Evolutionary conservation across 495 filamentous ascomycete species (phyloP).

Genomic region (Physcia stellaris): DNA sequence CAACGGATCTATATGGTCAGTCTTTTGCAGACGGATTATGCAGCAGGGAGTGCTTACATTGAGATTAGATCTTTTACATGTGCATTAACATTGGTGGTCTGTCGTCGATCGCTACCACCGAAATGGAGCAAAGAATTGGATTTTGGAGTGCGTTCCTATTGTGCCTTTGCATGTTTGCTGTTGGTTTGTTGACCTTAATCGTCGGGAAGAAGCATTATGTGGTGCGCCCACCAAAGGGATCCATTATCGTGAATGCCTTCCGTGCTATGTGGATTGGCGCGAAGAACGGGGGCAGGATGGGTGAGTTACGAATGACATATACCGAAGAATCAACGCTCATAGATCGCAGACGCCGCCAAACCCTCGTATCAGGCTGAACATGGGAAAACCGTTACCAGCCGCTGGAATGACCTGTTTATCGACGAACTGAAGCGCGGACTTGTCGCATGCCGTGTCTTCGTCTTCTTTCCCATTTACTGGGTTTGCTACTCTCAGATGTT

Average conservation of each 20-base stretch:
- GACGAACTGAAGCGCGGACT: constrained; percentile 46
- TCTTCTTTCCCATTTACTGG: constrained; percentile 44
- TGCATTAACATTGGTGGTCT: constrained; percentile 64
- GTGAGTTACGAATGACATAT: constrained; percentile 1
- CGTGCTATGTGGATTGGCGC: constrained; percentile 42
- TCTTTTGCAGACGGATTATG: not conserved
- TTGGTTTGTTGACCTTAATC: constrained; percentile 36
- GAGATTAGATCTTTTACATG: constrained; percentile 44
- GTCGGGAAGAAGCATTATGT: constrained; percentile 42
- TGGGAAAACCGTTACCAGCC: constrained; percentile 21
- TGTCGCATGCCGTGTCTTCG: constrained; percentile 43
- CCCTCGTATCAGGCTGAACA: constrained; percentile 37
- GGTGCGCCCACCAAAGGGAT: constrained; percentile 44
- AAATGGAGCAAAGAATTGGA: constrained; percentile 49
- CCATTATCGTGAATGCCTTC: constrained; percentile 44
- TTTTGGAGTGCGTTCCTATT: constrained; percentile 67
- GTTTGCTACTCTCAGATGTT: constrained; percentile 44
- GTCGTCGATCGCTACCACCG: constrained; percentile 47
- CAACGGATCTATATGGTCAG: constrained; percentile 49
- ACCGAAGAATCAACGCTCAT: not conserved
- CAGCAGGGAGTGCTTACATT: not conserved
- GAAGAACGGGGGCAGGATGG: constrained; percentile 34
- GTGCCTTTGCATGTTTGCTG: constrained; percentile 43
- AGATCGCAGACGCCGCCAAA: constrained; percentile 36
- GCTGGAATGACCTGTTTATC: constrained; percentile 48